Percentiles rank a stretch among this genome's conserved stretches.
These are phyloP conservation scores for Macrophomina tecta DNA, from an alignment of 2,329 filamentous ascomycete species.

Conservation along the genomic window DNA sequence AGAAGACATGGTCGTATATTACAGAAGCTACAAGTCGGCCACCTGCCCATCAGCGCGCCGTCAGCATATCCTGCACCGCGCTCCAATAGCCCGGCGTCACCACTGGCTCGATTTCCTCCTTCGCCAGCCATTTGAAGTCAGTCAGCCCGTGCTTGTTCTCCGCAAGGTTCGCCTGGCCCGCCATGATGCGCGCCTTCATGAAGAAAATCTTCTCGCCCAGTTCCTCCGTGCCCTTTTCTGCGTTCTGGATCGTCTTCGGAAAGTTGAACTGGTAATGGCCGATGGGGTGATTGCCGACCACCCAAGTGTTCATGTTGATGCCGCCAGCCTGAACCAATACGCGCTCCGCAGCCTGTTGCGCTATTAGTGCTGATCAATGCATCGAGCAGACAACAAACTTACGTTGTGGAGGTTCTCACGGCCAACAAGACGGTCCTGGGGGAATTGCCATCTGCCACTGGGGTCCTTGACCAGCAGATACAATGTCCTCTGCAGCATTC, in stretches of 20 bases:
- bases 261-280: constrained; percentile 73
- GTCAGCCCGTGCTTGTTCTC: constrained; percentile 73
- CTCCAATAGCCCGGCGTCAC: constrained; percentile 74
- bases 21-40: constrained; percentile 14
- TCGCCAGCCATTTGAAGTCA: constrained; percentile 92
- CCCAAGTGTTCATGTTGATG: constrained; percentile 98
- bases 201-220: constrained; percentile 88
- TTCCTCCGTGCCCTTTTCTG: constrained; percentile 42
- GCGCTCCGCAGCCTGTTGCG: constrained; percentile 76
- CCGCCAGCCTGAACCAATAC: constrained; percentile 79
- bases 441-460: constrained; percentile 81
- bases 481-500: constrained; percentile 78
- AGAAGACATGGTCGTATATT: constrained; percentile 16
- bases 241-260: constrained; percentile 43
- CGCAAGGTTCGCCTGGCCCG: constrained; percentile 84
- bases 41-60: constrained; percentile 64
- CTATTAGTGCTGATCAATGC: constrained; percentile 1
- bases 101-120: constrained; percentile 78
- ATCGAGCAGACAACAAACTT: constrained; percentile 44
- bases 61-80: constrained; percentile 81
- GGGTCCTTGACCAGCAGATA: constrained; percentile 83
- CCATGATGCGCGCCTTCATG: constrained; percentile 95
- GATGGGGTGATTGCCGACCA: constrained; percentile 88
- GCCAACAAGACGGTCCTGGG: constrained; percentile 69
- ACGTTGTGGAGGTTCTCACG: constrained; percentile 85